Base-by-base conservation (phyloP, 257 asterid genomes). In the Nicotiana noctiflora region DNA sequence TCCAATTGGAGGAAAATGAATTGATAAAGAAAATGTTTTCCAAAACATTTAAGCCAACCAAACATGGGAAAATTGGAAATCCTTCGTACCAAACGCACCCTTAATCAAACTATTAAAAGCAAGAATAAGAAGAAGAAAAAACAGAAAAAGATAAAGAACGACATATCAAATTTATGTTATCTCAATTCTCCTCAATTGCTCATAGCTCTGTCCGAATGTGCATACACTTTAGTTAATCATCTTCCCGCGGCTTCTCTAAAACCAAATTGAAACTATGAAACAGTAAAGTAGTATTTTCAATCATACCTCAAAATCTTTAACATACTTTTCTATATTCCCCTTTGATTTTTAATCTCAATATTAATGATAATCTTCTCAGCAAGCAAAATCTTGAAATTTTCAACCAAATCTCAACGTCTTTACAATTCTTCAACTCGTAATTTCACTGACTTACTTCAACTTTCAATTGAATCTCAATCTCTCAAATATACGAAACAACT, bases 401-500 rank as follows among this genome's bases (percentile, higher is more conserved):
- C 86, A 34, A 76, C 51, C 14, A 46, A 32, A 81, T 63, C 21
- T 37, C 80, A 82, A 53, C 75, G 44, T 60, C 51, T 82, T 66
- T 86, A 84, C 53, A 31, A 52, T 13, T 32, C 76, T 51, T 85
- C 83, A 6, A 21, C 77, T 56, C 83, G 67, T 80, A 46, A 87
- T 68, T 89, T 92, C 60, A 84, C 86, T 74, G 79, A 84, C 32
- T 84, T 88, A 68, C 87, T 90, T 32, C 85, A 81, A 8, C 82
- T 81, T 82, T 84, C 93, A 55, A 57, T 82, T 70, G 87, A 89
- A 79, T 77, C 83, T 72, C 86, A 84, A n/a, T 86, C 92, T 57
- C 87, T 81, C 59, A 75, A 83, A 19, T 86, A 86, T 70, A 65
- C 66, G 83, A 84, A 83, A 51, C 93, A 89, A 76, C 5, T 88